phyloP scores from a whole-genome alignment of 2,329 filamentous ascomycete species.

The Scedosporium aurantiacum region DNA sequence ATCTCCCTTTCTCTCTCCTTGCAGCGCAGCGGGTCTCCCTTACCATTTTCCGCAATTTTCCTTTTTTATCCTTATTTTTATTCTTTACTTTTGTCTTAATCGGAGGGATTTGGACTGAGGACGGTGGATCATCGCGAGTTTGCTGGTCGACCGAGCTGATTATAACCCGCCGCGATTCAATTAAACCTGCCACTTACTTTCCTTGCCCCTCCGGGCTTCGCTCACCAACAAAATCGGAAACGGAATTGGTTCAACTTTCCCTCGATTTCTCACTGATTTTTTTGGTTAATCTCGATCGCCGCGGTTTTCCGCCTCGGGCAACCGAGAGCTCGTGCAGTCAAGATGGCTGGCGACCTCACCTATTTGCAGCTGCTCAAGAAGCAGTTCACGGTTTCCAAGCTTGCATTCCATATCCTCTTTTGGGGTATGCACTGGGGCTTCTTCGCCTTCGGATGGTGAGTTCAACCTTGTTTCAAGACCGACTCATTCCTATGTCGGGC shows the following conservation, averaged over 20 bases:
- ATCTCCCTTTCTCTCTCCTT: not conserved
- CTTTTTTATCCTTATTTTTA: not conserved
- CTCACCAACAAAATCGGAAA: too few species aligned
- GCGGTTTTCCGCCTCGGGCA: not conserved
- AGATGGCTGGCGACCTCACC: slow-evolving; percentile 29
- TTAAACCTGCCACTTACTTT: not conserved
- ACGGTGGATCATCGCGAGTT: not conserved
- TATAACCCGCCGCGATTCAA: not conserved
- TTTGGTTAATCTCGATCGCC: not conserved
- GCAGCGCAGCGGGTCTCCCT: not conserved
- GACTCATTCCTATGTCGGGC: not conserved
- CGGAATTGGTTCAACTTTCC: not conserved
- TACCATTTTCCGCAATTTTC: not conserved
- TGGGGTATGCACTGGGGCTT: slow-evolving; percentile 67
- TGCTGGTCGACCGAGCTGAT: not conserved
- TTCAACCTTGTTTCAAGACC: not conserved
- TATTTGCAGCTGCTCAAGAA: slow-evolving; percentile 38
- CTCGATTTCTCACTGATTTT: not conserved
- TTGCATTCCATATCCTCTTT: slow-evolving; percentile 72
- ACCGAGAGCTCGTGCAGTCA: slow-evolving; percentile 7
- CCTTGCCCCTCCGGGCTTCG: not conserved
- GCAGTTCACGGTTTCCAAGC: slow-evolving; percentile 59
- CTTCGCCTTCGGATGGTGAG: slow-evolving; percentile 78
- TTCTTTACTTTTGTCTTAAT: not conserved
- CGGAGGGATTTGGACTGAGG: not conserved